Base-by-base conservation (phyloP, 495 filamentous ascomycete species). In the Penicillium dipodomyicola region DNA sequence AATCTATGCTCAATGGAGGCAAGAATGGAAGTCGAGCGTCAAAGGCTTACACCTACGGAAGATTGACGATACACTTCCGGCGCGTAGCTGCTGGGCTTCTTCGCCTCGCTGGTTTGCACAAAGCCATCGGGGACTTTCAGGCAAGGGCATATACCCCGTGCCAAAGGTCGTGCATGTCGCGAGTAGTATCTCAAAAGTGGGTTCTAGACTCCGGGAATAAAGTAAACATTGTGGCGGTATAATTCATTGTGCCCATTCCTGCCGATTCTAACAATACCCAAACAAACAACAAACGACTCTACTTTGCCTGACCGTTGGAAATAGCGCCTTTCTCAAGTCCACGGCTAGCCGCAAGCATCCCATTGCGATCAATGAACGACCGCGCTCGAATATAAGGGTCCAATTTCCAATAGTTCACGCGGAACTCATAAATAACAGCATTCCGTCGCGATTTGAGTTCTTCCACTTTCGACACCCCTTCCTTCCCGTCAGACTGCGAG, bases 341-440 rank as follows among this genome's bases (percentile, higher is more conserved):
- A 52, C 87, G 87, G 23, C 75, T 81, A 4, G 74, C 62, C 41
- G 74, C 59, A 48, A 90, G 70, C 52, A 87, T 76, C 0, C 86
- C 84, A 11, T 74, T 77, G 23, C 86, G 77, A 61, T 90, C 87
- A 63, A 88, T 88, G 35, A 79, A 68, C 8, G 80, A 80, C 66
- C 83, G 72, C 5, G 85, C 85, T 20, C 87, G 68, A 25, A 88
- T 35, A 68, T 87, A 86, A 1, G 82, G 83, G 59, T 89, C 86
- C 10, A 88, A 55, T 2, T 65, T 74, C 90, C 90, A 94, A 64
- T 94, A 93, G 59, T 88, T 87, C 37, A 76, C 74, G 37, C 77
- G 33, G 29, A 67, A 69, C 5, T 65, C 56, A 15, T 64, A 58
- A 35, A 69, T 59, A 5, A 95, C 65, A 39, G 71, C 72, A 22